Evolutionary conservation across 768 basidiomycete genomes (phyloP).

Genomic region (Calocybe gangraenosa): DNA sequence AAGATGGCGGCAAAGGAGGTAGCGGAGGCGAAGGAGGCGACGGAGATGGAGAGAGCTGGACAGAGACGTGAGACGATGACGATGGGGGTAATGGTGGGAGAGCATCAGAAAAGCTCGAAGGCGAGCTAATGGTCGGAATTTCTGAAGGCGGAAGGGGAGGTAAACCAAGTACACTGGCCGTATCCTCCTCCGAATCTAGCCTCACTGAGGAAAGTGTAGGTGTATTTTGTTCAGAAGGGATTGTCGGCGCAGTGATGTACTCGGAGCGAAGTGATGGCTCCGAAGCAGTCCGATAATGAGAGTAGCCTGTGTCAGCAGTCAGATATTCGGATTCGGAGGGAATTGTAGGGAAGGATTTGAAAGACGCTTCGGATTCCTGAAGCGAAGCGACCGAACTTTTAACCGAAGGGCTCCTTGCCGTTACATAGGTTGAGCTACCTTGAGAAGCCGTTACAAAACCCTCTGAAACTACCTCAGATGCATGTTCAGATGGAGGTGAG

Average conservation of each 20-base stretch:
- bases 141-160: constrained; percentile 11
- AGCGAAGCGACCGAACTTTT: constrained; percentile 48
- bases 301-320: constrained; percentile 26
- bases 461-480: constrained; percentile 32
- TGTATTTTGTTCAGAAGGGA: constrained; percentile 39
- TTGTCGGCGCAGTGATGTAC: constrained; percentile 49
- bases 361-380: constrained; percentile 38
- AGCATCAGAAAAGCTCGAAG: constrained; percentile 12
- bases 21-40: constrained; percentile 22
- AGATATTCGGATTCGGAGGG: constrained; percentile 44
- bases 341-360: constrained; percentile 55
- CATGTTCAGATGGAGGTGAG: constrained; percentile 25
- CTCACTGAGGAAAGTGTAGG: constrained; percentile 33
- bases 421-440: constrained; percentile 50
- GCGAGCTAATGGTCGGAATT: constrained; percentile 13
- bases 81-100: constrained; percentile 17
- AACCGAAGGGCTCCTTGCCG: constrained; percentile 36
- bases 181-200: constrained; percentile 27
- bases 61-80: constrained; percentile 3
- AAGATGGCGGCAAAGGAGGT: constrained; percentile 21
- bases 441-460: constrained; percentile 42
- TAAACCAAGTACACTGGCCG: constrained; percentile 16
- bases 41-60: constrained; percentile 23
- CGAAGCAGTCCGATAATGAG: constrained; percentile 26
- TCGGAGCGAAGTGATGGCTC: constrained; percentile 29